These are phyloP conservation scores for Colletotrichum sp. DNA, from an alignment of 2,329 filamentous ascomycete genomes.

Conservation along the genomic window DNA sequence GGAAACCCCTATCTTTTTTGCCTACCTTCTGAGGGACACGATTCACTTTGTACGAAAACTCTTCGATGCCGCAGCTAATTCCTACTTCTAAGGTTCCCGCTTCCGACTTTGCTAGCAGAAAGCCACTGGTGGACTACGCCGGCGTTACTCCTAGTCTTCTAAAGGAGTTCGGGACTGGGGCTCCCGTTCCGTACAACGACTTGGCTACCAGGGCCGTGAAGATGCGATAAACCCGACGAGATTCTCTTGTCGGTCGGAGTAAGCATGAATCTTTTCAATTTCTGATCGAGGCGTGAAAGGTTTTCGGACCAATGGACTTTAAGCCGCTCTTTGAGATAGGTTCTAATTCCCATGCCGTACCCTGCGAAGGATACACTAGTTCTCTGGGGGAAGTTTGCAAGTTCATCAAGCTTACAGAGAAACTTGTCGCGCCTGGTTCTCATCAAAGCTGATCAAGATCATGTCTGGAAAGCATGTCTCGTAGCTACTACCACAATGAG, in stretches of 20 bases:
- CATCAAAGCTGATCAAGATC: too few relatives aligned
- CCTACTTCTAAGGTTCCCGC: fast-evolving
- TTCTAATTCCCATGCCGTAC: too few relatives aligned
- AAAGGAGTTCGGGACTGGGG: background rate
- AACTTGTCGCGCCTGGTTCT: too few relatives aligned
- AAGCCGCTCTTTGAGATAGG: too few relatives aligned
- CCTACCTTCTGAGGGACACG: fast-evolving
- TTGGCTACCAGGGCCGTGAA: background rate
- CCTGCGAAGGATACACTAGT: too few relatives aligned
- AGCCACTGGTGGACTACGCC: background rate
- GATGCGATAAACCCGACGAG: background rate
- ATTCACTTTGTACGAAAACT: fast-evolving
- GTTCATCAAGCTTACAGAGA: too few relatives aligned
- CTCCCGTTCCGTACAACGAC: background rate
- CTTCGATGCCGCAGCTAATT: background rate
- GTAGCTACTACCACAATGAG: too few relatives aligned
- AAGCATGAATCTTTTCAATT: background rate
- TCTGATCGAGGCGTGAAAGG: too few relatives aligned
- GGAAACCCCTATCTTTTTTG: background rate
- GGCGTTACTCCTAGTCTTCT: background rate
- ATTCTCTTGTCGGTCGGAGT: background rate
- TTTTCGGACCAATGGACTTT: too few relatives aligned
- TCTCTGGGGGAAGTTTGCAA: too few relatives aligned
- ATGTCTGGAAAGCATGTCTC: too few relatives aligned
- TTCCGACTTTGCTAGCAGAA: background rate